Conservation (phyloP, 108 stramenopile species). For the Cyclotella kingstonii region DNA sequence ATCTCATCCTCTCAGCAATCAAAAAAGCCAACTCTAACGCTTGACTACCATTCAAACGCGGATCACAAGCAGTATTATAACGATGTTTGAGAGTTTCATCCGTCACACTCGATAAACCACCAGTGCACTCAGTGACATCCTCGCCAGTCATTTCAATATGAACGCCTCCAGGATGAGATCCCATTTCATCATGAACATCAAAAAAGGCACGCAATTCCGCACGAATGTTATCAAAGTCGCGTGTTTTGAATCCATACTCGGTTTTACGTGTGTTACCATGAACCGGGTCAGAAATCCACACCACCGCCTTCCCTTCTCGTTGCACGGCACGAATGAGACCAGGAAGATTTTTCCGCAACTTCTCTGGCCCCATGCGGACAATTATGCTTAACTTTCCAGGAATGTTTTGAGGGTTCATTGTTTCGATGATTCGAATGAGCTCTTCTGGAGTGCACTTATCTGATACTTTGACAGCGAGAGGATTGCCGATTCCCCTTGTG, state of each 20-base stretch:
- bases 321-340: constrained; percentile 96
- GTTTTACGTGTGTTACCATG: constrained; percentile 99
- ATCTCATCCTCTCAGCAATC: constrained; percentile 93
- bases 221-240: constrained; percentile 92
- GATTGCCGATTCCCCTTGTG: constrained; percentile 95
- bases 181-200: constrained; percentile 98
- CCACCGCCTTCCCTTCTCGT: constrained; percentile 90
- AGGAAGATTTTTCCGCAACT: constrained; percentile 92
- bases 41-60: constrained; percentile 96
- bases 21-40: constrained; percentile 97
- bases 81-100: constrained; percentile 75
- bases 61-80: constrained; percentile 97
- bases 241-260: constrained; percentile 92
- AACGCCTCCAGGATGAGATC: constrained; percentile 96
- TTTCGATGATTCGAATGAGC: constrained; percentile 88
- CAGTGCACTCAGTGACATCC: constrained; percentile 98
- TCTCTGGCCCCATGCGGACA: constrained; percentile 97
- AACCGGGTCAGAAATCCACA: constrained; percentile 97
- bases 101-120: constrained; percentile 86
- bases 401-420: constrained; percentile 94
- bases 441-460: constrained; percentile 96
- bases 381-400: constrained; percentile 96
- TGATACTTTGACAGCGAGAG: constrained; percentile 95
- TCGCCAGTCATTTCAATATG: constrained; percentile 98
- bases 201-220: constrained; percentile 97